Evolutionary conservation across 345 rosid genomes (phyloP), one percentile per base, ranked within the genome.

Genomic region (Viola odorata): DNA sequence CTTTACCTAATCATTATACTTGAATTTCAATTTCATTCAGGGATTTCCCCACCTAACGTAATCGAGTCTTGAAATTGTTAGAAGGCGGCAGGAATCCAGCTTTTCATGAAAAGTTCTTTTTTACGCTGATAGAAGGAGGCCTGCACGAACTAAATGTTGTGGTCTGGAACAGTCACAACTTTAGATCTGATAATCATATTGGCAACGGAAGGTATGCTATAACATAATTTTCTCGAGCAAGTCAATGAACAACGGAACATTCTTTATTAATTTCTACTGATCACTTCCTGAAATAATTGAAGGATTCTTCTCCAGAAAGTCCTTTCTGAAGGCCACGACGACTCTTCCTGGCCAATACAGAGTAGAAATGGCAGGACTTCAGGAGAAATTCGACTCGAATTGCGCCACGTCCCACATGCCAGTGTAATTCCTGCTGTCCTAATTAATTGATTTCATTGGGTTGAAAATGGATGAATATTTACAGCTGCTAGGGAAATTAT

Each of bases 51-150:
- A 41, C 5, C 5, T 41, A 9, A 41, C 45, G 5, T 5, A 9
- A 5, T 41, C 9, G 45, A 41, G 5, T 41, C 9, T 41, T 5
- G 9, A 5, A 41, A 9, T 41, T 41, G 45, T 50, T 50, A 74
- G 86, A 82, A 63, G 86, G 86, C 51, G 80, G 81, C 39, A 80
- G 60, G 63, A 82, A 82, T 66, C 87, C 84, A 1, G 64, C 55
- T 5, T 82, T 75, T 68, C 82, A 82, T 62, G 84, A 82, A 67
- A 82, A 76, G 68, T 82, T 80, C 64, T 52, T 66, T 41, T 57
- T 80, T 62, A 60, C 80, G n/a, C 81, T 80, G 10, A 67, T 80
- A 53, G 87, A 82, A n/a, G n/a, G n/a, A 69, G 87, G 87, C 38
- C 76, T 82, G 1, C 58, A 69, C 7, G 84, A 82, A 60, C 44